Base-by-base conservation (phyloP, 2,329 filamentous ascomycete species). In the Pleomassaria siparia region DNA sequence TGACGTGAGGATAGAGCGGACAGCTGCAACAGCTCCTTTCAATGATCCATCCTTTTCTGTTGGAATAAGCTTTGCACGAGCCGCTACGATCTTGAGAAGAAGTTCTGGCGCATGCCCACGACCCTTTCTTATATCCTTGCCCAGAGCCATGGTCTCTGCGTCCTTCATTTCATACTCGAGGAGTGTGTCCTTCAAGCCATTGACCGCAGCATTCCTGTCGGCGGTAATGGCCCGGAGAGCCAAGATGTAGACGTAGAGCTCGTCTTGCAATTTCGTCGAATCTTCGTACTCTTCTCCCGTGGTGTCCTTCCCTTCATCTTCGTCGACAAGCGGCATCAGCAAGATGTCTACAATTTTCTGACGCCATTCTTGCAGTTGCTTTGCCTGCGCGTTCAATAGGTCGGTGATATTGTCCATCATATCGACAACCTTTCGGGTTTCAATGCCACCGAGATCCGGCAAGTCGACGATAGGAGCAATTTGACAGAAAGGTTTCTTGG, bases 241-340 rank as follows among this genome's bases (percentile, higher is more conserved):
- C 64, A 91, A 85, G 48, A 95, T 87, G 62, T 95, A 95, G 6
- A 88, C 88, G 70, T 92, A 89, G 33, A 96, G 81, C 64, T 95
- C 85, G 51, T 96, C 92, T 71, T 97, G 92, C 37, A 86, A 81
- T 66, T 89, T 89, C 0, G 91, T 89, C 0, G 92, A 95, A 25
- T 88, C 83, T 56, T 90, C 88, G 53, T 96, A 94, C 66, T 97
- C 94, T 49, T 96, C 87, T 20, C 94, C 94, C 10, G 90, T 92
- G 2, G 84, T 80, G 48, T 95, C 89, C 9, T 80, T 72, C n/a
- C 75, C 76, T 13, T 74, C 73, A 32, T 95, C 90, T 62, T 94
- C 85, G 58, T 97, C 94, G 15, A 97, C 83, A 1, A 97, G 77
- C 0, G 89, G 84, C 50, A 84, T 80, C 10, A 88, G 73, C 9